phyloP scores from a whole-genome alignment of 1,284 basidiomycete species.

The Moesziomyces sp. region DNA sequence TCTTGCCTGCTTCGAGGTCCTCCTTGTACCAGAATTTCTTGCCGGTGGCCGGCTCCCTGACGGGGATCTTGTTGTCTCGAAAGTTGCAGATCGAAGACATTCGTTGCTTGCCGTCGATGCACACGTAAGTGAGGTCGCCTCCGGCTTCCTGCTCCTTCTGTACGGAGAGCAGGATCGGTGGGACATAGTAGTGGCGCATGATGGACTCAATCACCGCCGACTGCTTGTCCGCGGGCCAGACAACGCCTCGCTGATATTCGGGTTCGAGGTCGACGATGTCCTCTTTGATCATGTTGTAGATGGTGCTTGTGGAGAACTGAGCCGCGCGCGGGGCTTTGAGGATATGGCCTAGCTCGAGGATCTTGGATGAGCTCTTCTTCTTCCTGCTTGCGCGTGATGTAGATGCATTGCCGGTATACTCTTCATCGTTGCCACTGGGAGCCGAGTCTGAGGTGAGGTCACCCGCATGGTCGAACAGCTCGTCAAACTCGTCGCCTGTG shows the following conservation, averaged over 20 bases:
- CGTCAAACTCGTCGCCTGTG: conserved; percentile 35
- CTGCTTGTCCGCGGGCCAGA: conserved; percentile 50
- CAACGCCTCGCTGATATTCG: conserved; percentile 56
- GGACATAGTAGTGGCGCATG: conserved; percentile 56
- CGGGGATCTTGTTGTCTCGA: conserved; percentile 43
- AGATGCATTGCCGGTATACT: conserved; percentile 9
- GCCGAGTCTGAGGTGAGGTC: conserved; percentile 11
- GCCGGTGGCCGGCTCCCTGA: conserved; percentile 33
- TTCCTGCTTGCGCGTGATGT: neutral
- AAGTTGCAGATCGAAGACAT: conserved; percentile 51
- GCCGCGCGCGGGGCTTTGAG: conserved; percentile 36
- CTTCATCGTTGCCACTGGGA: conserved; percentile 16
- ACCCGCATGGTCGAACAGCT: conserved; percentile 36
- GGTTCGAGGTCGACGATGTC: conserved; percentile 52
- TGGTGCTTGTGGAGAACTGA: conserved; percentile 27
- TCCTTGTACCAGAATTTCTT: conserved; percentile 46
- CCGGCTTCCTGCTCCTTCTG: conserved; percentile 5
- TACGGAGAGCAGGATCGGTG: conserved; percentile 49
- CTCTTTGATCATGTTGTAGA: conserved; percentile 36
- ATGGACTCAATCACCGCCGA: conserved; percentile 56
- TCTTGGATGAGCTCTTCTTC: conserved; percentile 48
- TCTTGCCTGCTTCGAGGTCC: conserved; percentile 15
- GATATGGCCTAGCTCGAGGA: conserved; percentile 38
- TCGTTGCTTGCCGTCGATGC: conserved; percentile 58
- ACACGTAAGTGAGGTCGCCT: conserved; percentile 32